Evolutionary conservation across 768 basidiomycete species (phyloP).

Genomic region (Pleurotus salmoneostramineus): DNA sequence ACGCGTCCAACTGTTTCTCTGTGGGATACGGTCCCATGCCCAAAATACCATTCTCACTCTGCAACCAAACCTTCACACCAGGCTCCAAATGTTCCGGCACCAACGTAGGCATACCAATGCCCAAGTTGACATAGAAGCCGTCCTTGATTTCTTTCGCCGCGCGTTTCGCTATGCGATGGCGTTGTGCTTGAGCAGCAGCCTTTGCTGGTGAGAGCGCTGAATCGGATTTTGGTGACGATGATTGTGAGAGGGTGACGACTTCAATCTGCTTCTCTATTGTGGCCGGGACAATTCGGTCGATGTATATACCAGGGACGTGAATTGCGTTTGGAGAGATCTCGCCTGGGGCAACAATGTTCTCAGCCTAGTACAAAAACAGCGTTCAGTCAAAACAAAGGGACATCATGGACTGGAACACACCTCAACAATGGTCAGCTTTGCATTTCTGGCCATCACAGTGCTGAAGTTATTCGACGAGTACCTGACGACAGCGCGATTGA

Average conservation of each 20-base stretch:
- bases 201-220: slow-evolving; percentile 41
- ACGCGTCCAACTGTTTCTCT: slow-evolving; percentile 77
- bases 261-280: slow-evolving; percentile 79
- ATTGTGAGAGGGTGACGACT: slow-evolving; percentile 60
- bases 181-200: slow-evolving; percentile 46
- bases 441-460: slow-evolving; percentile 84
- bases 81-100: slow-evolving; percentile 76
- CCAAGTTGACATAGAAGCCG: slow-evolving; percentile 85
- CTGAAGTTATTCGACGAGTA: slow-evolving; percentile 89
- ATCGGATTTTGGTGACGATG: slow-evolving; percentile 43
- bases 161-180: slow-evolving; percentile 77
- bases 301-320: slow-evolving; percentile 82
- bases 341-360: slow-evolving; percentile 84
- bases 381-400: slow-evolving; percentile 2
- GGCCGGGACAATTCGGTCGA: slow-evolving; percentile 83
- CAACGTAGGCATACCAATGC: slow-evolving; percentile 89
- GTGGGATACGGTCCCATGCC: slow-evolving; percentile 92
- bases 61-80: slow-evolving; percentile 80
- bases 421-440: slow-evolving; percentile 88
- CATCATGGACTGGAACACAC: slow-evolving; percentile 25
- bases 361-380: slow-evolving; percentile 50
- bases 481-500: slow-evolving; percentile 28
- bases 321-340: slow-evolving; percentile 77
- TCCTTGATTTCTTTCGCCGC: slow-evolving; percentile 89
- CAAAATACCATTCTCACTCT: slow-evolving; percentile 88